Base-by-base conservation (phyloP, 1,139 yeast genomes). In the Protomyces inouyei region DNA sequence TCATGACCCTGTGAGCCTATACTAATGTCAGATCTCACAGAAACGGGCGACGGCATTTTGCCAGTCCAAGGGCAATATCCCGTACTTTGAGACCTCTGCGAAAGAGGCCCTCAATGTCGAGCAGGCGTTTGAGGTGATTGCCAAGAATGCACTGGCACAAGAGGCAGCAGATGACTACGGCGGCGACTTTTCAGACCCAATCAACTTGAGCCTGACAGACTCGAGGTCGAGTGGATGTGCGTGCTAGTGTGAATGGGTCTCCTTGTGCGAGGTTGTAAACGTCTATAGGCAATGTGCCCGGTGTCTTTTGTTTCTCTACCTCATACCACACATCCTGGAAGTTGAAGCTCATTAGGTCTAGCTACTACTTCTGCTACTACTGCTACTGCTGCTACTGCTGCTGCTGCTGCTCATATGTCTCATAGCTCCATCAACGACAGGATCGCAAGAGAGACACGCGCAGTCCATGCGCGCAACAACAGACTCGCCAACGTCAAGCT, bases 91-190 rank as follows among this genome's bases (percentile, higher is more conserved):
- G 76, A 92, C 97, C 25, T 85, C 92, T 78, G 97, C 97, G 21
- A 66, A 91, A 77, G 96, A 90, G 74, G 91, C 95, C 10, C 88
- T 91, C 60, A 93, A 93, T 69, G 97, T 93, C 51, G 97, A 92
- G 72, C 85, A 87, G 72, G 98, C 98, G 0, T 93, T 93, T 74
- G 98, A 93, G 74, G 96, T 91, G 55, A 89, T 93, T 72, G 97
- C 97, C 45, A 84, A 96, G 73, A 90, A 89, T 79, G 98, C 98
- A 0, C 80, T 93, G 71, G 96, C 92, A 74, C 95, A 88, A 74
- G 87, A 86, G 72, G 91, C 87, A 70, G 95, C 93, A 61, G 88
- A 88, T 69, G 90, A 88, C 40, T 61, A 51, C 32, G 63, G 56
- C 18, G 60, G 55, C 14, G 68, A 66, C 54, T 66, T 66, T 37